Conservation (phyloP, 768 basidiomycete genomes). For the Panus rudis region DNA sequence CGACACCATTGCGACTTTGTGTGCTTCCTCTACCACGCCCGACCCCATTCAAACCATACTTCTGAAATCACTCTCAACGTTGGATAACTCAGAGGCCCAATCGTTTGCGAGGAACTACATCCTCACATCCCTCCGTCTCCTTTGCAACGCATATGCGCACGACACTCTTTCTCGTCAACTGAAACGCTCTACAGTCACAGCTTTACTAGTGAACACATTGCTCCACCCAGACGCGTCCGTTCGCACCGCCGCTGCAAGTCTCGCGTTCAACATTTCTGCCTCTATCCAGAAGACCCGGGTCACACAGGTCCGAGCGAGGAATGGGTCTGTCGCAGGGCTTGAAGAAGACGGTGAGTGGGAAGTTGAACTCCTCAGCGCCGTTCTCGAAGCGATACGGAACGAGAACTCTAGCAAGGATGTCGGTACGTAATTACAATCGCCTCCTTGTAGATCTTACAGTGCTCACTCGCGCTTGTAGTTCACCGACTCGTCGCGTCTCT, state of each 20-base stretch:
- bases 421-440: constrained; percentile 38
- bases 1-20: constrained; percentile 46
- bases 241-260: constrained; percentile 72
- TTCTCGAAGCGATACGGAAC: constrained; percentile 70
- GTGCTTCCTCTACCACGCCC: constrained; percentile 26
- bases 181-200: constrained; percentile 33
- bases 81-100: constrained; percentile 22
- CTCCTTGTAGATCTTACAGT: not conserved
- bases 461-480: constrained; percentile 36
- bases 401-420: constrained; percentile 76
- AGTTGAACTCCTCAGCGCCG: constrained; percentile 72
- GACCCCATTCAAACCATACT: constrained; percentile 43
- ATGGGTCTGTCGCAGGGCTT: constrained; percentile 28
- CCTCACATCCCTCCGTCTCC: constrained; percentile 59
- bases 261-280: constrained; percentile 71
- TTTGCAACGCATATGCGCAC: constrained; percentile 61
- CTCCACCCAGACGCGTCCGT: constrained; percentile 63
- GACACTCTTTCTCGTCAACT: constrained; percentile 30
- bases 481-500: constrained; percentile 79
- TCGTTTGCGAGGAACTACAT: constrained; percentile 43
- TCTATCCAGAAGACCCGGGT: constrained; percentile 58
- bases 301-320: constrained; percentile 28
- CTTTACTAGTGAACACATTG: constrained; percentile 57
- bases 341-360: constrained; percentile 77
- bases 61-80: constrained; percentile 31